phyloP scores from a whole-genome alignment of 2,329 filamentous ascomycete genomes.

The Celoporthe dispersa region DNA sequence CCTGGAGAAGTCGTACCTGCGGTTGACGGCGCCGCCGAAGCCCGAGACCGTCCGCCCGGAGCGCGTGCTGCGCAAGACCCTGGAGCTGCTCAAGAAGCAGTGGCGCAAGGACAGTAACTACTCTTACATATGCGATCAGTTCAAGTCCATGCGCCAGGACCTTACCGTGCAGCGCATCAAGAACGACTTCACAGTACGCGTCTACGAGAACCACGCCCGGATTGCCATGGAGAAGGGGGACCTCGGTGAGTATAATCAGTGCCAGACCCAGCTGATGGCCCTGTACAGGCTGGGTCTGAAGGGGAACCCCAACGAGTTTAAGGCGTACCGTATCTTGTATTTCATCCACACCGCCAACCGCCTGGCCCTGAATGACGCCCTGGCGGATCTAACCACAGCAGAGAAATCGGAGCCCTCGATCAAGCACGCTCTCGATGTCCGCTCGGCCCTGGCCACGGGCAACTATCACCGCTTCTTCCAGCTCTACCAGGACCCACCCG shows the following conservation, averaged over 20 bases:
- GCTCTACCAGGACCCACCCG: constrained; percentile 86
- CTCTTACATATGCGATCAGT: constrained; percentile 97
- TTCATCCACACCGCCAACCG: constrained; percentile 99
- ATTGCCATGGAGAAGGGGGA: constrained; percentile 98
- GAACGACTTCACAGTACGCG: constrained; percentile 93
- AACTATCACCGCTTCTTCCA: constrained; percentile 99
- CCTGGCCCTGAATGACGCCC: constrained; percentile 94
- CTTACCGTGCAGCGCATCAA: constrained; percentile 97
- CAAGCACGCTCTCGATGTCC: constrained; percentile 88
- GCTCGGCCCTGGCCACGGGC: constrained; percentile 87
- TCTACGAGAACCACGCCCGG: constrained; percentile 96
- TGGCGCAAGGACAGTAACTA: constrained; percentile 96
- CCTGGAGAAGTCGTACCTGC: constrained; percentile 93
- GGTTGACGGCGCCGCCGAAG: constrained; percentile 87
- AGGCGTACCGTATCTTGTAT: constrained; percentile 99
- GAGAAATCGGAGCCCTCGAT: constrained; percentile 86
- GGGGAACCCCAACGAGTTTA: constrained; percentile 92
- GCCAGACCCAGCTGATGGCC: constrained; percentile 94
- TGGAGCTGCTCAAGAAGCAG: constrained; percentile 90
- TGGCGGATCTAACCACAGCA: constrained; percentile 98
- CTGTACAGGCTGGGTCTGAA: constrained; percentile 86
- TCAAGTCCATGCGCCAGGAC: constrained; percentile 98
- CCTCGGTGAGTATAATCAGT: constrained; percentile 99
- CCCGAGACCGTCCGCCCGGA: constrained; percentile 88
- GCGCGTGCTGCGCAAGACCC: constrained; percentile 75